These are phyloP conservation scores for Cordyceps javanica DNA, from an alignment of 2,329 filamentous ascomycete genomes.

Conservation along the genomic window DNA sequence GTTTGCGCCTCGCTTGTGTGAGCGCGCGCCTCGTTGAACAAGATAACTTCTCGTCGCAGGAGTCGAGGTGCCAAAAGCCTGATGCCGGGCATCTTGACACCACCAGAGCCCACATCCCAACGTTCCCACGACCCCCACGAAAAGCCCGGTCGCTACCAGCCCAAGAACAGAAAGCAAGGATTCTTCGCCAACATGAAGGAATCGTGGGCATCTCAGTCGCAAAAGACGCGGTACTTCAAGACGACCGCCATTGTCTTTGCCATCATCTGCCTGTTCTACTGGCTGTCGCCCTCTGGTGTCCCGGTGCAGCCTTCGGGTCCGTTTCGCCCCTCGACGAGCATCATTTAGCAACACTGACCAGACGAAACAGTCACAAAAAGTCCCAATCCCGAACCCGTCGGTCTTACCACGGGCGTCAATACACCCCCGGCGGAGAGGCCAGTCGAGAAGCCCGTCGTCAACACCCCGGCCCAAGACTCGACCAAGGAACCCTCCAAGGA, in stretches of 20 bases:
- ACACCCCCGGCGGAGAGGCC: constrained; percentile 9
- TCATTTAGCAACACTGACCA: neutral
- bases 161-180: constrained; percentile 38
- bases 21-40: constrained; percentile 12
- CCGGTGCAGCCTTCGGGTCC: constrained; percentile 32
- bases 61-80: constrained; percentile 12
- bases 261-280: constrained; percentile 57
- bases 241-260: constrained; percentile 56
- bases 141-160: constrained; percentile 55
- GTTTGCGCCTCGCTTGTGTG: constrained; percentile 14
- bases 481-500: neutral
- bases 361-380: constrained; percentile 1
- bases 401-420: constrained; percentile 10
- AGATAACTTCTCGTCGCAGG: constrained; percentile 11
- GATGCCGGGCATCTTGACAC: constrained; percentile 11
- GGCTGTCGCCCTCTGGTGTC: constrained; percentile 53
- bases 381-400: constrained; percentile 9
- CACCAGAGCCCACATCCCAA: constrained; percentile 24
- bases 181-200: constrained; percentile 51
- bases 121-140: constrained; percentile 58
- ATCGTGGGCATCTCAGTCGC: constrained; percentile 56
- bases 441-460: neutral
- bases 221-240: constrained; percentile 60
- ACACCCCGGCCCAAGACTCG: neutral
- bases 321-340: neutral